A percentile compares a stretch with the other conserved stretches of the same genome.
These are phyloP conservation scores for Petrea volubilis DNA, from an alignment of 257 asterid species.

Conservation along the genomic window DNA sequence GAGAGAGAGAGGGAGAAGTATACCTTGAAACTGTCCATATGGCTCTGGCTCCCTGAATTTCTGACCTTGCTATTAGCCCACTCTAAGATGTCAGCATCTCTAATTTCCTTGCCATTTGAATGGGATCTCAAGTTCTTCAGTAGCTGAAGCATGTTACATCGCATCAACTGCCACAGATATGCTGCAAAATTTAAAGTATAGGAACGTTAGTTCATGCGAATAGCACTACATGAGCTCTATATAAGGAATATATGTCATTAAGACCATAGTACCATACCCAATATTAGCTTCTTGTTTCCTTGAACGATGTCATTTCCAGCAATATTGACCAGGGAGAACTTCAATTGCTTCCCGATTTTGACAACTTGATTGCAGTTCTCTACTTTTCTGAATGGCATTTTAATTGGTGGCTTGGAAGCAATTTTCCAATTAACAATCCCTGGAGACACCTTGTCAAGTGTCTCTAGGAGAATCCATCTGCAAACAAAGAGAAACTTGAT, in stretches of 20 bases:
- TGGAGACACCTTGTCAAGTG: conserved; percentile 91
- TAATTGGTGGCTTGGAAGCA: conserved; percentile 91
- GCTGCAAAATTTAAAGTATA: conserved; percentile 62
- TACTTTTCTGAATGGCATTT: conserved; percentile 93
- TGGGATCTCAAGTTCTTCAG: conserved; percentile 81
- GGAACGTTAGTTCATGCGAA: conserved; percentile 24
- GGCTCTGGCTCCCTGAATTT: conserved; percentile 71
- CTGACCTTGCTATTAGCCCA: conserved; percentile 91
- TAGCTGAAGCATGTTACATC: conserved; percentile 87
- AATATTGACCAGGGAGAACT: conserved; percentile 87
- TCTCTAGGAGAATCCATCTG: conserved; percentile 91
- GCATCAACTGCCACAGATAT: conserved; percentile 93
- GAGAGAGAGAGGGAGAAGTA: background rate
- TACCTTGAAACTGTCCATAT: conserved; percentile 81
- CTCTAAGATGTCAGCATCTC: conserved; percentile 74
- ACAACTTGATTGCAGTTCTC: conserved; percentile 97
- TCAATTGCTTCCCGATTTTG: conserved; percentile 87
- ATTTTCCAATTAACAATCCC: conserved; percentile 94
- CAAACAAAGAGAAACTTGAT: conserved; percentile 15
- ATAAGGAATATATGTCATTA: background rate
- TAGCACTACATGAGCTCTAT: background rate
- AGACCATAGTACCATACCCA: conserved; percentile 65
- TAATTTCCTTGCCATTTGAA: conserved; percentile 87
- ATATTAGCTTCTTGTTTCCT: conserved; percentile 89
- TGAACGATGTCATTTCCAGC: conserved; percentile 96